Base-by-base conservation (phyloP, 1,284 basidiomycete genomes). In the Takashimella tepidaria region DNA sequence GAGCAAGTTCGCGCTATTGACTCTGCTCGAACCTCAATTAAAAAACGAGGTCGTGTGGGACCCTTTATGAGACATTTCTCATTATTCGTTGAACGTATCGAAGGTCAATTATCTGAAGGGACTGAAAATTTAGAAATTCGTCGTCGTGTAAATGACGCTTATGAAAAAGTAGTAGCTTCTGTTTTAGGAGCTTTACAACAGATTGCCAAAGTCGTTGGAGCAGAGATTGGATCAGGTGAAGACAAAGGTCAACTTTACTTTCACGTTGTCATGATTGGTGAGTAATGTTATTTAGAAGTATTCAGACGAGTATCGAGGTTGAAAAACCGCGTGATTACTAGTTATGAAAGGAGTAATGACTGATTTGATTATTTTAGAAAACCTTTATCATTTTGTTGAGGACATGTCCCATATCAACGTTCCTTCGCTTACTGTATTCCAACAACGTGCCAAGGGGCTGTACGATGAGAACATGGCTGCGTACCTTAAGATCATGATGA, bases 231-330 rank as follows among this genome's bases (percentile, higher is more conserved):
- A 61, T 72, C 68, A 21, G 86, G 84, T 0, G 92, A 96, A 66
- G 95, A 95, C 75, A 98, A 98, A 74, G 92, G 92, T 1, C 90
- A 95, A 69, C 80, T 98, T 51, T 97, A 98, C 72, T 96, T 93
- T 66, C 89, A 96, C 68, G 90, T 98, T 61, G 87, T 97, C 64
- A 80, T 98, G 60, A 90, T 98, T 56, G 92, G 92, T 92, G 62
- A 65, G 86, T 79, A n/a, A n/a, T n/a, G 31, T 16, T 8, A 37
- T 8, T 37, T 16, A 37, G 16, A 37, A 37, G 31, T 37, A 27
- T 40, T 24, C 37, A 54, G 41, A 24, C 20, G 6, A 16, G 23
- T 26, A 47, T n/a, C n/a, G 16, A 40, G 21, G 5, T 25, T 43
- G 43, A 10, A 16, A 44, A 19, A 49, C 24, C 11, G 11, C 44